These are phyloP conservation scores for Trichosporon faecale DNA, from an alignment of 1,284 basidiomycete species.

Conservation along the genomic window DNA sequence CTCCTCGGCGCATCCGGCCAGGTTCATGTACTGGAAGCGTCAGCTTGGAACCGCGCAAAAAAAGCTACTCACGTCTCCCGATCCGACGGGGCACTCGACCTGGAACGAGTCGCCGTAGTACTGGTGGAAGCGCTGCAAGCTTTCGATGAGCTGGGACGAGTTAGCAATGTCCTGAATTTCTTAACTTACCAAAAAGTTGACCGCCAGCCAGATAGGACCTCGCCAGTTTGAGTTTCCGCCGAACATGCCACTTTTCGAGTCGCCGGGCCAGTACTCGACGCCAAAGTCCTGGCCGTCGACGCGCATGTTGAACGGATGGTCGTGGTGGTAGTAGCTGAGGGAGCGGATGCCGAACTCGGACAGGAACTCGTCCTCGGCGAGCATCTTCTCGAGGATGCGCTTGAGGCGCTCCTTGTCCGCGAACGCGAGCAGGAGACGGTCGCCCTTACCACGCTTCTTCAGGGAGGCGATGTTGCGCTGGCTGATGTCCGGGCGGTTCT, in stretches of 20 bases:
- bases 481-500: constrained; percentile 82
- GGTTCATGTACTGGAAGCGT: constrained; percentile 70
- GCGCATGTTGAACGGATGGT: constrained; percentile 90
- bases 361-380: constrained; percentile 93
- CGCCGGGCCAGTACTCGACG: constrained; percentile 96
- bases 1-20: constrained; percentile 89
- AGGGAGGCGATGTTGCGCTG: constrained; percentile 95
- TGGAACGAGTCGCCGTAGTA: constrained; percentile 85
- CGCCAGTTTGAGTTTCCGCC: constrained; percentile 96
- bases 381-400: constrained; percentile 88
- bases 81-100: constrained; percentile 93
- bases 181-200: constrained; percentile 69
- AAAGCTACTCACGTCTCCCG: constrained; percentile 62
- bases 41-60: too few species aligned
- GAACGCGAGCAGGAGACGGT: constrained; percentile 82
- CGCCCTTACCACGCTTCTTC: constrained; percentile 72
- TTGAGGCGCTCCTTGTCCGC: constrained; percentile 86
- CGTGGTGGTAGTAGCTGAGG: constrained; percentile 85
- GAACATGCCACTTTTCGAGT: constrained; percentile 88
- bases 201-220: constrained; percentile 79
- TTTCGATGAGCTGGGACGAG: constrained; percentile 17
- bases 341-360: constrained; percentile 93
- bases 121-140: constrained; percentile 91
- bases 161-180: not conserved
- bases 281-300: constrained; percentile 88